Evolutionary conservation across 1,284 basidiomycete species (phyloP).

Genomic region (Cryptococcus hybrid): DNA sequence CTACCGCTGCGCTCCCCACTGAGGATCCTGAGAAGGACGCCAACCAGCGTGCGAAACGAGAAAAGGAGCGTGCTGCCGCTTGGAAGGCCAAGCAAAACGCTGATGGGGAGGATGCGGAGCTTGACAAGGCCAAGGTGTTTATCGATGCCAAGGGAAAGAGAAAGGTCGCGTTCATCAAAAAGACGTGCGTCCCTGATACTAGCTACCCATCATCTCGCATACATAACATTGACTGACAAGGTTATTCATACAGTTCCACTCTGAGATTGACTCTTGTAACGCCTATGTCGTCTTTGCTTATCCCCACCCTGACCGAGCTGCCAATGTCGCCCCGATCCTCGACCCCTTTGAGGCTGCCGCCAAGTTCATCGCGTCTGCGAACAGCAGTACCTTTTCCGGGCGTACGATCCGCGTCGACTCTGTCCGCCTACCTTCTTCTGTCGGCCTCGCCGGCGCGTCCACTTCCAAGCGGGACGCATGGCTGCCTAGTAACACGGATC

Average conservation of each 20-base stretch:
- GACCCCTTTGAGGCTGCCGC: conserved; percentile 72
- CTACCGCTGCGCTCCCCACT: conserved; percentile 64
- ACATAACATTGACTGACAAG: not conserved
- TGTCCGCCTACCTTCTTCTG: conserved; percentile 40
- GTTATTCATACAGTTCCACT: conserved; percentile 69
- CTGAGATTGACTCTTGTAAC: conserved; percentile 66
- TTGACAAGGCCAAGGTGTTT: conserved; percentile 48
- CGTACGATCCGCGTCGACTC: conserved; percentile 46
- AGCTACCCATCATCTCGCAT: conserved; percentile 51
- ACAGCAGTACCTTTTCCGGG: conserved; percentile 69
- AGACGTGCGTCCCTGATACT: conserved; percentile 59
- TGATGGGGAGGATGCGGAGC: conserved; percentile 50
- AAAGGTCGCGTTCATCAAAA: conserved; percentile 90
- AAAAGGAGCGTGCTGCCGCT: conserved; percentile 56
- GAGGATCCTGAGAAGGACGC: conserved; percentile 44
- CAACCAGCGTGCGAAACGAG: conserved; percentile 41
- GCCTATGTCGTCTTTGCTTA: conserved; percentile 87
- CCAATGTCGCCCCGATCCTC: conserved; percentile 63
- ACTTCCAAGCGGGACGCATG: conserved; percentile 43
- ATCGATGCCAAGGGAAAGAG: conserved; percentile 86
- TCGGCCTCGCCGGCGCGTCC: conserved; percentile 31
- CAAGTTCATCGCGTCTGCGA: conserved; percentile 61
- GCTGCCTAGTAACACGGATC: conserved; percentile 56
- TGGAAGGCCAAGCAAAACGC: conserved; percentile 62
- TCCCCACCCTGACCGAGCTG: conserved; percentile 53